Evolutionary conservation across 2,329 filamentous ascomycete species (phyloP), one percentile per base, ranked within the genome.

Genomic region (Claviceps sp.): DNA sequence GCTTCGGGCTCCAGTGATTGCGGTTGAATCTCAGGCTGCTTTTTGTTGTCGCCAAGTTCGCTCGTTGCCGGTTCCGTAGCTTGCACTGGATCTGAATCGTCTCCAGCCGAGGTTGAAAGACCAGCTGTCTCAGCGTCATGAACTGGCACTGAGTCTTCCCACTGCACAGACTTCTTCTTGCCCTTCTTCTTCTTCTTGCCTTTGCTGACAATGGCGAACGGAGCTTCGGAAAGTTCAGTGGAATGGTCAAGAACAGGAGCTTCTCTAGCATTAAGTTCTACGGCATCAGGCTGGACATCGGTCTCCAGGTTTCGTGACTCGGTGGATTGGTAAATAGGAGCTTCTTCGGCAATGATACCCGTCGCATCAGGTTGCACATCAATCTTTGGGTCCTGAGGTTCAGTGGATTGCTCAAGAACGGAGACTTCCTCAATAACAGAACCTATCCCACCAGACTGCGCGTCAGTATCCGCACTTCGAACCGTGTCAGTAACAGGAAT

Each of bases 141-240:
- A 24, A 52, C 49, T n/a, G 34, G 34, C 13, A 53, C 48, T 5
- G 59, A 54, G 2, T 54, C 50, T 9, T 60, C 58, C 45, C 52
- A 58, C 9, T 58, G 54, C 9, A 57, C 56, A 1, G 57, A 55
- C 50, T 61, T 61, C 13, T 54, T 40, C 41, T 53, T 55, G 20
- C 26, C 42, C n/a, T 57, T 56, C 36, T 54, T 55, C 34, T 53
- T 54, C 44, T 56, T 54, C 42, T 51, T 51, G 14, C 43, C 50
- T 11, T 49, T 49, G 26, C 34, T 37, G 18, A 45, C 40, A 22
- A 41, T 13, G n/a, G 50, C 24, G 41, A 30, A 50, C 16, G 38
- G 40, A 41, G 30, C 36, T 44, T 38, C 48, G 18, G 37, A 4
- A 18, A 37, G 22, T 44, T 48, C 30, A 47, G 16, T 22, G 14